Percentiles rank a stretch among this genome's conserved stretches.
Conservation (phyloP, 2,329 filamentous ascomycete genomes). For the Cladosporium sp. region DNA sequence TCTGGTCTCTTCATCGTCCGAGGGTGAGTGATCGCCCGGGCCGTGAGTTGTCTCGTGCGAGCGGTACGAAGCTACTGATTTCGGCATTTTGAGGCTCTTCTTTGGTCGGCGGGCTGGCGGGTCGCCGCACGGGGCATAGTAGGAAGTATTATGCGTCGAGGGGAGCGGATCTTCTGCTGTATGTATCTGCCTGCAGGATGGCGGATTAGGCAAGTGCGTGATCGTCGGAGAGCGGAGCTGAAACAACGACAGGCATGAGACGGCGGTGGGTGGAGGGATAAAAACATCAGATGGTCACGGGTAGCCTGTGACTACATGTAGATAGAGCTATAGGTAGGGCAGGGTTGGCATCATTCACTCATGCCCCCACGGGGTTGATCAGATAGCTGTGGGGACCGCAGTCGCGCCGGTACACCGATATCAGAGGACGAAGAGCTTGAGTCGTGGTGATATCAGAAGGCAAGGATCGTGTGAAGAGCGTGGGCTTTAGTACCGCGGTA, state of each 20-base stretch:
- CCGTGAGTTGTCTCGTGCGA: slow-evolving; percentile 30
- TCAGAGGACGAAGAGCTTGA: not conserved
- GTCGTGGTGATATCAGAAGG: not conserved
- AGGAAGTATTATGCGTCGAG: slow-evolving; percentile 3
- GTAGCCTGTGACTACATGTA: not conserved
- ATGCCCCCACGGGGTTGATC: slow-evolving; percentile 5
- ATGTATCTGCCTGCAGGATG: slow-evolving; percentile 2
- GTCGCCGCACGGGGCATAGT: slow-evolving; percentile 7
- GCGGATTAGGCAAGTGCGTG: slow-evolving; percentile 2
- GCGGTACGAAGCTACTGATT: slow-evolving; percentile 29
- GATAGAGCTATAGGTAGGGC: too few relatives aligned
- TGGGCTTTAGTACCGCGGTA: not conserved
- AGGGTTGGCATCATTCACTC: not conserved
- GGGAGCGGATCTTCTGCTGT: not conserved
- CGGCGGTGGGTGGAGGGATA: slow-evolving; percentile 1
- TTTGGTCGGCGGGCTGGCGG: not conserved
- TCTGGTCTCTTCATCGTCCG: slow-evolving; percentile 28
- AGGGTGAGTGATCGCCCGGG: slow-evolving; percentile 31
- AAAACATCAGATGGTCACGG: slow-evolving; percentile 3
- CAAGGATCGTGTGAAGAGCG: not conserved
- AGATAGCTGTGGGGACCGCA: not conserved
- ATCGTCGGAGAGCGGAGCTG: slow-evolving; percentile 2
- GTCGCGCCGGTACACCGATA: slow-evolving; percentile 5
- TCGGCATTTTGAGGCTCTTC: slow-evolving; percentile 27
- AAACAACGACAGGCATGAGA: slow-evolving; percentile 5